Evolutionary conservation across 1,284 basidiomycete species (phyloP).

Genomic region (Hemileia vastatrix): DNA sequence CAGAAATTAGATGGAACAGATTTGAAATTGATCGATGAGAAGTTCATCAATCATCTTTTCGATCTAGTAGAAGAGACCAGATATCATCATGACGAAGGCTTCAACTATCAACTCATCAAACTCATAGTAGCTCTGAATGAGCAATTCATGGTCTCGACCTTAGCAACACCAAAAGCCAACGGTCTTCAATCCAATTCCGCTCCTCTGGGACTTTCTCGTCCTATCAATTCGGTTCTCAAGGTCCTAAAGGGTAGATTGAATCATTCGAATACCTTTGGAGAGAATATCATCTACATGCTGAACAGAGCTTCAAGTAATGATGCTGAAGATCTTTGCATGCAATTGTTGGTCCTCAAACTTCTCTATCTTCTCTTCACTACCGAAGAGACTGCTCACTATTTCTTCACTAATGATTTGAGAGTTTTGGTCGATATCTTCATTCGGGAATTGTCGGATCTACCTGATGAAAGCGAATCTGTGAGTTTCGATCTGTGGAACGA

Average conservation of each 20-base stretch:
- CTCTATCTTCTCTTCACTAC: constrained; percentile 91
- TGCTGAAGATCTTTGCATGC: constrained; percentile 84
- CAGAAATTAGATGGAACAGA: constrained; percentile 68
- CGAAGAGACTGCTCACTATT: constrained; percentile 83
- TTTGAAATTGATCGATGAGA: constrained; percentile 64
- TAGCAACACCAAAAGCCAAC: constrained; percentile 34
- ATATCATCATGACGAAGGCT: constrained; percentile 72
- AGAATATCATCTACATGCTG: constrained; percentile 97
- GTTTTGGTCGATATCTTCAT: constrained; percentile 95
- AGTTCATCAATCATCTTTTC: constrained; percentile 80
- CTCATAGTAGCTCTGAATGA: constrained; percentile 89
- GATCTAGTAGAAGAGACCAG: constrained; percentile 87
- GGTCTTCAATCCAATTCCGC: constrained; percentile 20
- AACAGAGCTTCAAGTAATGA: constrained; percentile 80
- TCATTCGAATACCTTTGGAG: constrained; percentile 84
- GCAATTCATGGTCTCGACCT: constrained; percentile 83
- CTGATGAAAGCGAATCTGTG: constrained; percentile 85
- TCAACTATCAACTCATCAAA: constrained; percentile 88
- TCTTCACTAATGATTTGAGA: constrained; percentile 93
- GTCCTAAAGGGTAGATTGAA: constrained; percentile 72
- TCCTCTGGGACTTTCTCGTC: constrained; percentile 3
- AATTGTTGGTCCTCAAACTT: constrained; percentile 84
- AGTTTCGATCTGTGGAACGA: constrained; percentile 43
- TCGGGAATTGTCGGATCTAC: constrained; percentile 76
- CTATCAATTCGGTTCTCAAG: constrained; percentile 63